Evolutionary conservation across 495 filamentous ascomycete species (phyloP).

Genomic region (Neurospora pannonica): DNA sequence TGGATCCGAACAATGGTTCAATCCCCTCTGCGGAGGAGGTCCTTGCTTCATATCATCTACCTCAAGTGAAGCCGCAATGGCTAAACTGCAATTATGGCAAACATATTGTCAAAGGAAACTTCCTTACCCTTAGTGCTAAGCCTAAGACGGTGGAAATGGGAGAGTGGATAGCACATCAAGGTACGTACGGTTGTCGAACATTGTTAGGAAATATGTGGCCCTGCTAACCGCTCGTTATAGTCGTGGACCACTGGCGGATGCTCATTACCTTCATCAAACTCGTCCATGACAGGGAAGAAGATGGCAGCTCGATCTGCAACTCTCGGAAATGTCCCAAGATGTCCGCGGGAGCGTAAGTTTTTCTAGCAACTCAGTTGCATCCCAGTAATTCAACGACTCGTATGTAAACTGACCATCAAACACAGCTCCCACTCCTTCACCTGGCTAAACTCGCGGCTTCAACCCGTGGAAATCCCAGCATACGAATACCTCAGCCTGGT

Average conservation of each 20-base stretch:
- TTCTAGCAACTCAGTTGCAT: not conserved
- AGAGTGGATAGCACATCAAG: constrained; percentile 92
- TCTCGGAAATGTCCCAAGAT: constrained; percentile 75
- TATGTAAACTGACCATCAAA: not conserved
- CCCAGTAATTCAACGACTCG: not conserved
- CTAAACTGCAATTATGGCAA: constrained; percentile 64
- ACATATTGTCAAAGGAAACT: constrained; percentile 90
- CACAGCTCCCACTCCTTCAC: constrained; percentile 79
- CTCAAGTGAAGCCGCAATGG: constrained; percentile 28
- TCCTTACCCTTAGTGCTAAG: constrained; percentile 84
- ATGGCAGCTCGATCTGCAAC: constrained; percentile 72
- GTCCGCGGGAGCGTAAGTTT: constrained; percentile 78
- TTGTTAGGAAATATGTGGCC: not conserved
- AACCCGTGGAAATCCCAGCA: constrained; percentile 63
- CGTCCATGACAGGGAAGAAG: constrained; percentile 69
- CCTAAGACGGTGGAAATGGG: constrained; percentile 87
- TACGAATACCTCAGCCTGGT: constrained; percentile 88
- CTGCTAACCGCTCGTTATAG: constrained; percentile 31
- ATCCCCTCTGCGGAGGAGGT: constrained; percentile 36
- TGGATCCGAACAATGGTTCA: constrained; percentile 24
- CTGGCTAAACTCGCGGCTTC: constrained; percentile 63
- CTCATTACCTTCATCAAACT: constrained; percentile 73
- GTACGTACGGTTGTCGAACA: constrained; percentile 37
- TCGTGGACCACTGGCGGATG: constrained; percentile 82
- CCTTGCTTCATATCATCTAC: constrained; percentile 44